Conservation (phyloP, 352 stramenopile species). For the Phytopythium litorale region DNA sequence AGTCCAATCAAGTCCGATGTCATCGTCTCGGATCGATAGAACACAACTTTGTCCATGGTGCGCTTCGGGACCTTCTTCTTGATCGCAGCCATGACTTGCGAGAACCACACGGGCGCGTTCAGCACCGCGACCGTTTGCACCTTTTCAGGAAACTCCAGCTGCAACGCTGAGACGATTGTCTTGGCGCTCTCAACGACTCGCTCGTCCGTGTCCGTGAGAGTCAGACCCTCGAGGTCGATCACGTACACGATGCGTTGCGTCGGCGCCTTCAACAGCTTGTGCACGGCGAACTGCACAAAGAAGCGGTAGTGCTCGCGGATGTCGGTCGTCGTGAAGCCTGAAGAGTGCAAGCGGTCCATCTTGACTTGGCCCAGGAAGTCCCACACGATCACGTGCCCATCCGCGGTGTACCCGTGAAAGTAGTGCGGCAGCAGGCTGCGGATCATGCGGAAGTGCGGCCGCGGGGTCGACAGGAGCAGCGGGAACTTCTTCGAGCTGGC, state of each 20-base stretch:
- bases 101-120: conserved; percentile 79
- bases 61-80: conserved; percentile 51
- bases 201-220: conserved; percentile 61
- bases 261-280: conserved; percentile 55
- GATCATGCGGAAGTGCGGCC: conserved; percentile 70
- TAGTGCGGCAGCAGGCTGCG: conserved; percentile 70
- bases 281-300: conserved; percentile 68
- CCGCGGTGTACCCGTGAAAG: conserved; percentile 68
- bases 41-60: conserved; percentile 64
- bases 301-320: conserved; percentile 75
- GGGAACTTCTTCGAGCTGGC: conserved; percentile 16
- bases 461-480: conserved; percentile 38
- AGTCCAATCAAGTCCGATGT: conserved; percentile 50
- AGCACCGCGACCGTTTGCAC: conserved; percentile 57
- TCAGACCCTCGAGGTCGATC: conserved; percentile 73
- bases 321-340: conserved; percentile 67
- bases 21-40: conserved; percentile 38
- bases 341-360: conserved; percentile 62
- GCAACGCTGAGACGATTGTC: conserved; percentile 48
- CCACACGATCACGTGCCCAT: conserved; percentile 69
- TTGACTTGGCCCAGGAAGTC: conserved; percentile 79
- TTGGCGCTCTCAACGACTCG: conserved; percentile 60
- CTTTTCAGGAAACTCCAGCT: conserved; percentile 61
- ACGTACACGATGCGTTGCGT: conserved; percentile 74
- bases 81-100: conserved; percentile 65